These are phyloP conservation scores for Globisporangium splendens DNA, from an alignment of 352 stramenopile genomes.

Conservation along the genomic window DNA sequence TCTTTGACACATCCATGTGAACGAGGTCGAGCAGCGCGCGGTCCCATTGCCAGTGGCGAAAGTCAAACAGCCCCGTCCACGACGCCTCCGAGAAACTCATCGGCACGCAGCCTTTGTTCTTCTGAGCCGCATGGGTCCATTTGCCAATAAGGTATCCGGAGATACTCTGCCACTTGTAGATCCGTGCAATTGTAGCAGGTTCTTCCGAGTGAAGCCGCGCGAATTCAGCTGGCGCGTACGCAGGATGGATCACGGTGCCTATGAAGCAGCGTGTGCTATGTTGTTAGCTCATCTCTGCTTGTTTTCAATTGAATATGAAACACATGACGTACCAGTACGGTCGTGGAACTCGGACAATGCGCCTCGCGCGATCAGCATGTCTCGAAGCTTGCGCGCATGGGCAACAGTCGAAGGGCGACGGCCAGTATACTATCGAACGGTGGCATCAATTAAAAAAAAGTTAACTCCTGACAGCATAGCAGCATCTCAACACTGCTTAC, in stretches of 20 bases:
- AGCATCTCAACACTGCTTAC: constrained; percentile 17
- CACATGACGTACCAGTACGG: constrained; percentile 42
- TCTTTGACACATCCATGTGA: constrained; percentile 60
- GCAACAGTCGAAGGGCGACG: constrained; percentile 39
- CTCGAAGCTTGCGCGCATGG: constrained; percentile 47
- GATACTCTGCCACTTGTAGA: constrained; percentile 88
- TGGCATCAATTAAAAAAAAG: too few relatives aligned
- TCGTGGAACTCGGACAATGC: constrained; percentile 58
- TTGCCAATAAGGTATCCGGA: constrained; percentile 85
- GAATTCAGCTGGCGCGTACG: constrained; percentile 90
- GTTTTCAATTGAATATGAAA: neutral
- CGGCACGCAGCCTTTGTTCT: constrained; percentile 36
- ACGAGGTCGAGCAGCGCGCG: constrained; percentile 71
- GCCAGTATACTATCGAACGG: constrained; percentile 76
- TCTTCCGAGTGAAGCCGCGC: constrained; percentile 73
- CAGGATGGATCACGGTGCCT: constrained; percentile 80
- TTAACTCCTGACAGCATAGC: too few relatives aligned
- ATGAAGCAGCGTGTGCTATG: neutral
- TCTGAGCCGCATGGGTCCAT: constrained; percentile 58
- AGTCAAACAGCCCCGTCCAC: constrained; percentile 93
- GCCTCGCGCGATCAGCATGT: constrained; percentile 32
- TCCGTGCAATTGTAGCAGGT: constrained; percentile 28
- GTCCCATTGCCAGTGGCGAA: constrained; percentile 85
- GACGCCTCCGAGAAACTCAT: constrained; percentile 94
- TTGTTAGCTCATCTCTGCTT: too few relatives aligned